A percentile compares a stretch with the other conserved stretches of the same genome.
These are phyloP conservation scores for Cicer bijugum DNA, from an alignment of 306 rosid genomes.

Conservation along the genomic window DNA sequence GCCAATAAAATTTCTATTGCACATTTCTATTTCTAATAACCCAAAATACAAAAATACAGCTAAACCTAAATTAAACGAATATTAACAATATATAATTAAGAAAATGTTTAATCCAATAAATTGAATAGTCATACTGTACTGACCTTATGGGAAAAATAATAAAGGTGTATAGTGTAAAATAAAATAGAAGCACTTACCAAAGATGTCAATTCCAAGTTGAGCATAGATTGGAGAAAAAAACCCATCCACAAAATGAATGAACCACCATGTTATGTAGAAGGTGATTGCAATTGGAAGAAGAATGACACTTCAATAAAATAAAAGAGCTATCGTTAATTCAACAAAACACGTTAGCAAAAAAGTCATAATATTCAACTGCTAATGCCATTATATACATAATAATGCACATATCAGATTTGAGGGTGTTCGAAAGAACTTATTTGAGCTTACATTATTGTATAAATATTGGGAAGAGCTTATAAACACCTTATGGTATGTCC, in stretches of 20 bases:
- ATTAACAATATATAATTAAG: not conserved
- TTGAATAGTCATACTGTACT: conserved; percentile 3
- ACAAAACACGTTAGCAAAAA: conserved; percentile 28
- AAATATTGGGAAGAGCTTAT: not conserved
- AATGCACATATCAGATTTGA: not conserved
- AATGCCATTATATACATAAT: conserved; percentile 15
- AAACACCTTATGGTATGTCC: not conserved
- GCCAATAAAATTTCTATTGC: not conserved
- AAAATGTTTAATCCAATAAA: not conserved
- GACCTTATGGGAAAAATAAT: not conserved
- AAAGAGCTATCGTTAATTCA: conserved; percentile 26
- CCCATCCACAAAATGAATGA: conserved; percentile 94
- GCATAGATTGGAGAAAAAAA: conserved; percentile 95
- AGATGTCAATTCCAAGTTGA: conserved; percentile 87
- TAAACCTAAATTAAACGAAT: conserved; percentile 17
- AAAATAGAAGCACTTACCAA: conserved; percentile 63
- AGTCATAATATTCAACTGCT: conserved; percentile 33
- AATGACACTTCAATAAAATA: conserved; percentile 68
- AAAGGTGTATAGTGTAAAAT: conserved; percentile 44
- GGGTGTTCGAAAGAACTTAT: not conserved
- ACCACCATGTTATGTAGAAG: conserved; percentile 98
- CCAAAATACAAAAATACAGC: conserved; percentile 5
- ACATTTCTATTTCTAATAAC: conserved; percentile 13
- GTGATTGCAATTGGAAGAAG: conserved; percentile 92
- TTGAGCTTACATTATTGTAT: not conserved